Evolutionary conservation across 148 eudicot genomes (phyloP), one percentile per base, ranked within the genome.

Genomic region (Bassia scoparia): DNA sequence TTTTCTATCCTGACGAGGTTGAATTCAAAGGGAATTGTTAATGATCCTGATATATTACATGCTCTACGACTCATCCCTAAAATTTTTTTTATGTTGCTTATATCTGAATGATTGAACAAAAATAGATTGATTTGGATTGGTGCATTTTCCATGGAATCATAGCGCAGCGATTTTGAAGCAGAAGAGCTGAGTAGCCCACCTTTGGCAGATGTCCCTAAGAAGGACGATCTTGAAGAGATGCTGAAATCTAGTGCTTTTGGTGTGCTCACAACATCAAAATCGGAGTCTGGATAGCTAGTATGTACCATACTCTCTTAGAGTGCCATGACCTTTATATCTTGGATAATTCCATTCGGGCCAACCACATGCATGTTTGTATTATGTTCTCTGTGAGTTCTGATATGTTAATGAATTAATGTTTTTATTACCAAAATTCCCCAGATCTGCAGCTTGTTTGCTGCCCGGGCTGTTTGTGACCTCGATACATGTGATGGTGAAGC

Each of bases 281-380:
- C 23, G 99, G 99, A 64, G 88, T 95, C 67, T 95, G 99, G 98
- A 86, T 94, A 53, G 97, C 97, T 69, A 97, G 98, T 94, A 89
- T 15, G 41, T 1, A 12, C 6, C 35, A 64, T 27, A 24, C 34
- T 52, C 50, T 33, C 24, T n/a, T n/a, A n/a, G 18, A 20, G 9
- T 61, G 14, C 48, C 49, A 61, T 52, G 14, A 5, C n/a, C 24
- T 52, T 18, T 52, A 48, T 10, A 48, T 48, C 31, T 15, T 71
- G 61, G 16, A 55, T 14, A 60, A 41, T 49, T 29, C 30, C 4
- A 23, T 64, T n/a, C 62, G 54, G 58, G 46, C 50, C 56, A 53
- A 41, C n/a, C n/a, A n/a, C 18, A n/a, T n/a, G n/a, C n/a, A n/a
- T n/a, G n/a, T n/a, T n/a, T n/a, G n/a, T n/a, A 31, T 30, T 15